These are phyloP conservation scores for Geotrichum macrosporum DNA, from an alignment of 1,139 yeast species.

Conservation along the genomic window DNA sequence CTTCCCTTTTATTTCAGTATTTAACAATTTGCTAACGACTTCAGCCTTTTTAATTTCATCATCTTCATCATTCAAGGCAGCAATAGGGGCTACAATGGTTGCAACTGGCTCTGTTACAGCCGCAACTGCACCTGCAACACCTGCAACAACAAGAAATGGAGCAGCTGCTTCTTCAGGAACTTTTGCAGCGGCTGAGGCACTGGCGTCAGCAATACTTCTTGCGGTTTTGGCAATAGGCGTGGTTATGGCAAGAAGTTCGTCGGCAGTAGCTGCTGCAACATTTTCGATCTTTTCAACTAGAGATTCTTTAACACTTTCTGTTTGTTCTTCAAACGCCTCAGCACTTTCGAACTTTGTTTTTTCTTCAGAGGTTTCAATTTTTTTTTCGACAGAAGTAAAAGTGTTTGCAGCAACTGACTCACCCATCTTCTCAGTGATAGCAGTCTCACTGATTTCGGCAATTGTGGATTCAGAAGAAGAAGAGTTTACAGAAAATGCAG, in stretches of 20 bases:
- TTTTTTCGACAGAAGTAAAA: too few relatives aligned
- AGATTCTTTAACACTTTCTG: conserved; percentile 2
- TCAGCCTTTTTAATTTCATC: conserved; percentile 14
- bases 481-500: too few relatives aligned
- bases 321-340: background rate
- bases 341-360: too few relatives aligned
- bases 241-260: conserved; percentile 15
- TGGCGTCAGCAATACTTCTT: conserved; percentile 9
- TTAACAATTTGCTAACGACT: conserved; percentile 12
- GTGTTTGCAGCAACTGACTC: too few relatives aligned
- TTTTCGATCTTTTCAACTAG: conserved; percentile 14
- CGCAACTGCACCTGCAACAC: conserved; percentile 19
- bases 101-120: conserved; percentile 15
- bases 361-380: too few relatives aligned
- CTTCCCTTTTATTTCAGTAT: too few relatives aligned
- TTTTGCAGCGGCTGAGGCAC: conserved; percentile 16
- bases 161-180: conserved; percentile 16
- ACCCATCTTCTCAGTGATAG: too few relatives aligned
- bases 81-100: conserved; percentile 17
- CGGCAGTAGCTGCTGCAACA: conserved; percentile 18
- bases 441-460: too few relatives aligned
- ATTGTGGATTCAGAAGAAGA: too few relatives aligned
- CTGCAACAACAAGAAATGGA: conserved; percentile 18
- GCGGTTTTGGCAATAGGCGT: conserved; percentile 18
- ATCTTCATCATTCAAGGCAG: conserved; percentile 16